Evolutionary conservation across 2,329 filamentous ascomycete genomes (phyloP).

Genomic region (Ophiostoma sp.): DNA sequence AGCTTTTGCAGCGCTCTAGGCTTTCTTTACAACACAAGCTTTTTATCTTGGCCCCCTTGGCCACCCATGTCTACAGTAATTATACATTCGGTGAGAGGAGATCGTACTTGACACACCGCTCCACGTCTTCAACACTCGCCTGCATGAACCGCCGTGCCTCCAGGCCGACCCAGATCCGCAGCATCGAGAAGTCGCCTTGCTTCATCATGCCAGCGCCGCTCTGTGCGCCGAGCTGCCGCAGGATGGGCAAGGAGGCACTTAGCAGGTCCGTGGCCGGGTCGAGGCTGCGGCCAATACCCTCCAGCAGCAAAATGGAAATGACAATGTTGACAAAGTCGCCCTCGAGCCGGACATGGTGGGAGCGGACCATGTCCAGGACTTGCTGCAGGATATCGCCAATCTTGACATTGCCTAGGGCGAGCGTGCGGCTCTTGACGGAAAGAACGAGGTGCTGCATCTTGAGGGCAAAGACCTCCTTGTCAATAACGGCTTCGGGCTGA

Average conservation of each 20-base stretch:
- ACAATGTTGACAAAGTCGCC: conserved; percentile 99
- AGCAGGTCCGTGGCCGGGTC: conserved; percentile 88
- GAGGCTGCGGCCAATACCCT: conserved; percentile 86
- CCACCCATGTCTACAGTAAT: not conserved
- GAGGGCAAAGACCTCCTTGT: conserved; percentile 86
- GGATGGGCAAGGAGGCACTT: conserved; percentile 80
- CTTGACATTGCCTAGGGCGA: conserved; percentile 90
- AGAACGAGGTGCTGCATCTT: conserved; percentile 97
- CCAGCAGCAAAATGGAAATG: conserved; percentile 86
- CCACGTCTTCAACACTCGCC: conserved; percentile 85
- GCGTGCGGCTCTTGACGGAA: conserved; percentile 83
- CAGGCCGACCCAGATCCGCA: conserved; percentile 87
- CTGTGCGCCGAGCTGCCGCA: conserved; percentile 81
- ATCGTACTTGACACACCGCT: conserved; percentile 89
- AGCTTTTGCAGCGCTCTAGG: not conserved
- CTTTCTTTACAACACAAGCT: too few species aligned
- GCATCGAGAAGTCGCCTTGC: conserved; percentile 76
- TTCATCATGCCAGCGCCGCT: conserved; percentile 69
- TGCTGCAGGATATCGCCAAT: conserved; percentile 93
- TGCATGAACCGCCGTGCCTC: conserved; percentile 88
- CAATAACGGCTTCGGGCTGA: conserved; percentile 85
- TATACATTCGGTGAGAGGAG: conserved; percentile 83
- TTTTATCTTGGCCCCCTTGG: not conserved
- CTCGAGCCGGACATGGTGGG: conserved; percentile 90
- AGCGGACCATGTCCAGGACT: conserved; percentile 86